Evolutionary conservation across 1,284 basidiomycete species (phyloP), one percentile per base, ranked within the genome.

Genomic region (Nidula niveotomentosa): DNA sequence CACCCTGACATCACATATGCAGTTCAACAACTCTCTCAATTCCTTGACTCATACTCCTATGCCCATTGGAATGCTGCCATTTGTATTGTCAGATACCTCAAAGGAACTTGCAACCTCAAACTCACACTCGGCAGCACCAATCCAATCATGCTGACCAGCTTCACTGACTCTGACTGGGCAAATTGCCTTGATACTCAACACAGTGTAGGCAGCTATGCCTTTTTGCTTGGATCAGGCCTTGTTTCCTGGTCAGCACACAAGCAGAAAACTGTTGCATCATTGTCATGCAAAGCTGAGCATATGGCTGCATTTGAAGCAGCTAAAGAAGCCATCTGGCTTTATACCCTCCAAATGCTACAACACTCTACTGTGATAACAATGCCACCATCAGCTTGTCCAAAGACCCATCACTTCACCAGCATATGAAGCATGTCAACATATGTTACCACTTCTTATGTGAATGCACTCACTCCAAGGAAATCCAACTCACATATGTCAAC

Each of bases 1-100:
- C 56, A 70, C 1, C 75, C 76, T 0, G 74, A 81, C 59, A 75
- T 81, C 34, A 49, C 72, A 0, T 75, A 66, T 54, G 67, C 77
- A 0, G 69, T 79, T 6, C 60, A 64, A 34, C 55, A 66, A 12
- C 64, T 81, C 0, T 61, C 64, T 1, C 69, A 69, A 54, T 79
- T 68, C 60, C 60, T 66, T 0, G 56, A 68, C 17, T 68, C 60
- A 53, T 67, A 64, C 48, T 30, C 54, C 0, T 48, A 48, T 1
- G 51, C 44, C 0, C 77, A 80, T 56, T 77, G 70, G 70, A 62
- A 63, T 1, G 69, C 71, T 0, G 69, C 69, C 0, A 68, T 73
- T n/a, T 64, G 65, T 8, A 65, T 79, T 4, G 59, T 79, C 0
- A 63, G 65, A 0, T 81, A 81, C 56, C 67, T 81, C 3, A 67